A percentile compares a stretch with the other conserved stretches of the same genome.
Conservation (phyloP, 148 eudicot species). For the Suaeda aralocaspica region DNA sequence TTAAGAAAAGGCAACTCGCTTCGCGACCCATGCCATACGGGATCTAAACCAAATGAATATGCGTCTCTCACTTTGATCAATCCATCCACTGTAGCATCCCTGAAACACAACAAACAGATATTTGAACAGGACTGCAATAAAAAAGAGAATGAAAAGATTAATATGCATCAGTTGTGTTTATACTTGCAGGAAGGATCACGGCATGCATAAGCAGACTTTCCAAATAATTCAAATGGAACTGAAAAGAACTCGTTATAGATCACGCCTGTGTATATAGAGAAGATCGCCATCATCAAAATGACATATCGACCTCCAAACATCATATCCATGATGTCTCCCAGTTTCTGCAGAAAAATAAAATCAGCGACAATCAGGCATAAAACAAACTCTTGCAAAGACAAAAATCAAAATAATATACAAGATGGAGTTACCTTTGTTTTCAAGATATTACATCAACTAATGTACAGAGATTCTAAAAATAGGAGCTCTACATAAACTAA, state of each 20-base stretch:
- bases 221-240: slow-evolving; percentile 50
- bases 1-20: slow-evolving; percentile 63
- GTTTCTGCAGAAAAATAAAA: slow-evolving; percentile 38
- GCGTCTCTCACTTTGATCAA: slow-evolving; percentile 55
- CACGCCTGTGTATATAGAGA: slow-evolving; percentile 57
- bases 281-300: slow-evolving; percentile 56
- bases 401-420: background rate
- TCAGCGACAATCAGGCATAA: slow-evolving; percentile 1
- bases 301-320: slow-evolving; percentile 63
- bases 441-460: slow-evolving; percentile 5
- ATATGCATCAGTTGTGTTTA: slow-evolving; percentile 12
- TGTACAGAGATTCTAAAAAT: background rate
- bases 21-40: slow-evolving; percentile 61
- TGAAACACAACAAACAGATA: slow-evolving; percentile 22
- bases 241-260: slow-evolving; percentile 61
- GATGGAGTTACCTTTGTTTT: background rate
- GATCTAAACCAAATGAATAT: slow-evolving; percentile 57
- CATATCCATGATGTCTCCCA: slow-evolving; percentile 62
- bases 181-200: slow-evolving; percentile 60
- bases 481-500: background rate
- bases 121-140: background rate
- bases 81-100: slow-evolving; percentile 53
- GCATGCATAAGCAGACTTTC: slow-evolving; percentile 55
- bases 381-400: background rate
- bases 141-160: background rate